A percentile compares a stretch with the other conserved stretches of the same genome.
Conservation (phyloP, 768 basidiomycete genomes). For the Glaciozyma antarctica region DNA sequence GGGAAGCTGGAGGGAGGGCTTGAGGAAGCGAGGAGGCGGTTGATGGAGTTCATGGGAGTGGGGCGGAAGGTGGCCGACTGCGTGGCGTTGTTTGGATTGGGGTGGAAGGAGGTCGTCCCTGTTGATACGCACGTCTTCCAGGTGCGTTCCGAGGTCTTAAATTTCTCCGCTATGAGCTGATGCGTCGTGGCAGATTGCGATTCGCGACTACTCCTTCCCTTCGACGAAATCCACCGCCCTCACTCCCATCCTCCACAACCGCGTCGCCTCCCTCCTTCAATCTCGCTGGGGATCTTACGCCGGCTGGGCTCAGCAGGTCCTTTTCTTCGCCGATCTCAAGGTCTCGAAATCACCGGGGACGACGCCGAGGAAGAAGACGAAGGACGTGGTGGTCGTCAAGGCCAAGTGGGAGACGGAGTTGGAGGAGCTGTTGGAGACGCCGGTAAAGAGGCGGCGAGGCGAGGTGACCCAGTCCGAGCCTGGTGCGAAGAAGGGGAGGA, state of each 20-base stretch:
- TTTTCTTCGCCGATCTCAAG: constrained; percentile 33
- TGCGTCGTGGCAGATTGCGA: constrained; percentile 26
- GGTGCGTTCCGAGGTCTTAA: constrained; percentile 47
- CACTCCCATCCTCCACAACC: constrained; percentile 67
- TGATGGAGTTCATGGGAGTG: constrained; percentile 78
- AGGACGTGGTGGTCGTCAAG: constrained; percentile 8
- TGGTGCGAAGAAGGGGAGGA: no score
- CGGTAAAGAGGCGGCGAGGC: constrained; percentile 14
- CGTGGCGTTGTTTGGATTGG: constrained; percentile 20
- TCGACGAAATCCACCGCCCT: constrained; percentile 50
- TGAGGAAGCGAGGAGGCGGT: constrained; percentile 50
- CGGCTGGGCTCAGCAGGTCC: constrained; percentile 67
- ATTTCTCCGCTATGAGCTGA: no score
- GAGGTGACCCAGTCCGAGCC: not conserved
- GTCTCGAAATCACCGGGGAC: not conserved
- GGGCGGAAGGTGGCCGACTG: constrained; percentile 97
- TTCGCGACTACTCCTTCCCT: constrained; percentile 35
- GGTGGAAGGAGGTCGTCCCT: constrained; percentile 72
- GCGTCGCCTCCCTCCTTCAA: constrained; percentile 54
- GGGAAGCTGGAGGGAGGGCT: constrained; percentile 10
- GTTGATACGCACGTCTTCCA: constrained; percentile 94
- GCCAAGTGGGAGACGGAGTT: constrained; percentile 29
- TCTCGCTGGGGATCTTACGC: constrained; percentile 71
- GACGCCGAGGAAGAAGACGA: not conserved
- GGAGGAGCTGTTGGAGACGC: constrained; percentile 14